Percentiles rank a stretch among this genome's conserved stretches.
Evolutionary conservation across 352 stramenopile genomes (phyloP).

Genomic region (Phytopythium aichiense): DNA sequence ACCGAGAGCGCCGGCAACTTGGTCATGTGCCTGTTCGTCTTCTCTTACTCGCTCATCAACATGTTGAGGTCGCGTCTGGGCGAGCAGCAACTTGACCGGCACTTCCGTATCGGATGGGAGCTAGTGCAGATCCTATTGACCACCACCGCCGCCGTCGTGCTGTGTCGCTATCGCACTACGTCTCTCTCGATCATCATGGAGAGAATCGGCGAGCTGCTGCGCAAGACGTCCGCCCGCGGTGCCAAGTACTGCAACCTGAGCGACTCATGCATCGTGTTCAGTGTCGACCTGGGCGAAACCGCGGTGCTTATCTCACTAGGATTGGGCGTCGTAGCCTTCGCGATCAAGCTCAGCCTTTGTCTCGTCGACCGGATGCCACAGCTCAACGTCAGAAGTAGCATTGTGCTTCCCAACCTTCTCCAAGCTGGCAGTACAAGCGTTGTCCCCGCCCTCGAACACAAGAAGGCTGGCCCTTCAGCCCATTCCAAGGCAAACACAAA

Average conservation of each 20-base stretch:
- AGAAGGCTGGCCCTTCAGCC: neutral
- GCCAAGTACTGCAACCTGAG: slow-evolving; percentile 9
- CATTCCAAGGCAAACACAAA: neutral
- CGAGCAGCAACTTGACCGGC: slow-evolving; percentile 9
- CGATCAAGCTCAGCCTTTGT: slow-evolving; percentile 9
- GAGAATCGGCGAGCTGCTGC: slow-evolving; percentile 12
- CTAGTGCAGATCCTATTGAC: slow-evolving; percentile 5
- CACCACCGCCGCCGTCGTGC: neutral
- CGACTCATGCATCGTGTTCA: slow-evolving; percentile 3
- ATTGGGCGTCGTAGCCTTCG: slow-evolving; percentile 12
- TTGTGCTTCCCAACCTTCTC: no score
- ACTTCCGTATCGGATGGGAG: slow-evolving; percentile 9
- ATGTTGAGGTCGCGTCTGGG: neutral
- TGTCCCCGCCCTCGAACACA: neutral
- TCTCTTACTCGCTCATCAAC: neutral
- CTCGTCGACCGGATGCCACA: neutral
- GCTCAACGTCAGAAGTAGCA: no score
- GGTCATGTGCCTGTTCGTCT: neutral
- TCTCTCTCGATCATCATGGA: slow-evolving; percentile 10
- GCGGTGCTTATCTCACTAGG: slow-evolving; percentile 14
- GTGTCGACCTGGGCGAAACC: slow-evolving; percentile 15
- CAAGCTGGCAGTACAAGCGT: no score
- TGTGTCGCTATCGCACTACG: neutral
- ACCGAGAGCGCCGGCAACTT: neutral
- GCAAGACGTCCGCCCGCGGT: slow-evolving; percentile 11